Evolutionary conservation across 2,329 filamentous ascomycete species (phyloP).

Genomic region (Aspergillus sp.): DNA sequence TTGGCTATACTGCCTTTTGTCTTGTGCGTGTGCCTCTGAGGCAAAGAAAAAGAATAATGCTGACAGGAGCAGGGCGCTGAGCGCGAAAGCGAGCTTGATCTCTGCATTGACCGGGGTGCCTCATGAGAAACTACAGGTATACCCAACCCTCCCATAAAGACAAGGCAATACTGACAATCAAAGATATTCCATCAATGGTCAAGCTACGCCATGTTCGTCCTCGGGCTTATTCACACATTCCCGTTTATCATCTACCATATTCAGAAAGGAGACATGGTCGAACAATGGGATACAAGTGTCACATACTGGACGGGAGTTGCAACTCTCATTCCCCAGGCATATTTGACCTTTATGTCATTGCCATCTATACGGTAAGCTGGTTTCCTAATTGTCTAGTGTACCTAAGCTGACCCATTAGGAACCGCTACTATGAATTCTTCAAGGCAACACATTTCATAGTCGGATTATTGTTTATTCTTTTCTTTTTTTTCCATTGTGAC

Average conservation of each 20-base stretch:
- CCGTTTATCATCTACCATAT: constrained; percentile 51
- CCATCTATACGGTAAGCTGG: constrained; percentile 40
- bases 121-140: constrained; percentile 48
- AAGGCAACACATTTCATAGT: constrained; percentile 49
- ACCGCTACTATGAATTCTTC: constrained; percentile 54
- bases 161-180: no score
- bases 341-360: constrained; percentile 49
- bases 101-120: constrained; percentile 47
- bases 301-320: constrained; percentile 51
- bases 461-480: constrained; percentile 48
- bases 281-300: constrained; percentile 38
- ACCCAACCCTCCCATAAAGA: no score
- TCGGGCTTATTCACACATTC: constrained; percentile 52
- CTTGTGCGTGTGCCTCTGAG: constrained; percentile 22
- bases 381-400: neutral
- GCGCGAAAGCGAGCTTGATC: constrained; percentile 50
- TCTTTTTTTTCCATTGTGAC: constrained; percentile 55
- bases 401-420: constrained; percentile 26
- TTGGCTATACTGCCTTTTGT: constrained; percentile 47
- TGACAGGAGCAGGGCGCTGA: constrained; percentile 32
- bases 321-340: constrained; percentile 47
- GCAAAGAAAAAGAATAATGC: constrained; percentile 1
- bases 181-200: constrained; percentile 44
- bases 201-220: constrained; percentile 48
- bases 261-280: constrained; percentile 41